Evolutionary conservation across 805 yeast species (phyloP), one percentile per base, ranked within the genome.

Genomic region (Pichia paraexigua): DNA sequence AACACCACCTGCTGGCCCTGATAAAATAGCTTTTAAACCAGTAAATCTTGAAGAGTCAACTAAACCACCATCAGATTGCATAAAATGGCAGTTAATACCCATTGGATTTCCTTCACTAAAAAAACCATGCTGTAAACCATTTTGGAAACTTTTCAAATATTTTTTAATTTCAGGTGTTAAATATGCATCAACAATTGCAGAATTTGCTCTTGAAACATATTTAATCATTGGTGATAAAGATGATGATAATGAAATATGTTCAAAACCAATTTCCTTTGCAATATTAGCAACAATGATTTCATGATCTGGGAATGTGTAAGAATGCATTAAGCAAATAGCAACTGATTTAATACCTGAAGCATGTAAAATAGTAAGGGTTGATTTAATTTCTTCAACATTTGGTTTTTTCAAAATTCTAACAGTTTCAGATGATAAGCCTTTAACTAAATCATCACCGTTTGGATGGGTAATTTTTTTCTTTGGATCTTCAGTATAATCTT

Each of bases 1-100:
- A 53, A 91, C 95, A 48, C 98, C 98, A 37, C 97, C 98, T 13
- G 97, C 98, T 2, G 98, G 98, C 2, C 98, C 98, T 1, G 96
- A 88, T 32, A 91, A 69, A 47, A 91, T 86, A 5, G 97, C 95
- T 58, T 82, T 77, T 40, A 91, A 71, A 1, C 98, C 98, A 0
- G 96, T 83, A 64, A 91, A 92, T 47, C 80, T 76, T 27, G 79
- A 72, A 61, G 94, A 89, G 50, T 88, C 88, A 24, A 90, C 89
- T 53, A 91, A 75, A 2, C 97, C 98, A 52, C 98, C 98, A 64
- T 91, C 96, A 10, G 95, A 86, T 67, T 91, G 96, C 97, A 91
- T 91, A 67, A 92, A 92, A 57, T 85, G 83, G 53, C 87, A 78
- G 55, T 74, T 71, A 45, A 76, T 76, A 6, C 83, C 83, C 18